Conservation (phyloP, 768 basidiomycete genomes). For the Phallus indusiatus region DNA sequence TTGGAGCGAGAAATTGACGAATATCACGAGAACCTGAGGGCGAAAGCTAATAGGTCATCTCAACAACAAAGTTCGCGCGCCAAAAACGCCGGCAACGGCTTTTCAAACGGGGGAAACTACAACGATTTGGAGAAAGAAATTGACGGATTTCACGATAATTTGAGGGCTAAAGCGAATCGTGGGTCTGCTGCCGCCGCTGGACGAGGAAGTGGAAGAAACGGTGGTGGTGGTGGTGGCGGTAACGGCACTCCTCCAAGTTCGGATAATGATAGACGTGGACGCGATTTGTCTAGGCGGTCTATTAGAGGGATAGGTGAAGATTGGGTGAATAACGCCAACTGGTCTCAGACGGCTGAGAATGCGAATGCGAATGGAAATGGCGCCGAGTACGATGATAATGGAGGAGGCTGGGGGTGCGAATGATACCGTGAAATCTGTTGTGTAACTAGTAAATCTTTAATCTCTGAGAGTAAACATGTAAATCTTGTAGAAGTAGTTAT, state of each 20-base stretch:
- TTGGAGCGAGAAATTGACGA: not conserved
- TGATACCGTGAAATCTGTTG: too few relatives aligned
- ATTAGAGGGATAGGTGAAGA: not conserved
- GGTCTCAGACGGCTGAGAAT: not conserved
- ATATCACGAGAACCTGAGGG: not conserved
- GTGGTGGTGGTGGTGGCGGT: too few relatives aligned
- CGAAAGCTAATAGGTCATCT: not conserved
- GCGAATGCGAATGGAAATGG: too few relatives aligned
- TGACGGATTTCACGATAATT: not conserved
- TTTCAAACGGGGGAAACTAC: too few relatives aligned
- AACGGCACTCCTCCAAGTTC: too few relatives aligned
- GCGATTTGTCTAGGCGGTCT: not conserved
- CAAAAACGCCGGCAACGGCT: not conserved
- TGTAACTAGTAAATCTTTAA: too few relatives aligned
- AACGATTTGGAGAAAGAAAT: not conserved
- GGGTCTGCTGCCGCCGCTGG: not conserved
- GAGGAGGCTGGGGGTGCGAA: too few relatives aligned
- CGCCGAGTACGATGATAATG: too few relatives aligned
- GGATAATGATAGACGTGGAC: not conserved
- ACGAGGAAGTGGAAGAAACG: not conserved
- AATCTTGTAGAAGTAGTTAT: too few relatives aligned
- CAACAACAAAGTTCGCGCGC: not conserved
- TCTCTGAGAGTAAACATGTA: too few relatives aligned
- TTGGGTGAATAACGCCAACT: not conserved
- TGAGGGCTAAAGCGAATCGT: not conserved